phyloP scores from a whole-genome alignment of 768 basidiomycete species.

The Crepidotus variabilis region DNA sequence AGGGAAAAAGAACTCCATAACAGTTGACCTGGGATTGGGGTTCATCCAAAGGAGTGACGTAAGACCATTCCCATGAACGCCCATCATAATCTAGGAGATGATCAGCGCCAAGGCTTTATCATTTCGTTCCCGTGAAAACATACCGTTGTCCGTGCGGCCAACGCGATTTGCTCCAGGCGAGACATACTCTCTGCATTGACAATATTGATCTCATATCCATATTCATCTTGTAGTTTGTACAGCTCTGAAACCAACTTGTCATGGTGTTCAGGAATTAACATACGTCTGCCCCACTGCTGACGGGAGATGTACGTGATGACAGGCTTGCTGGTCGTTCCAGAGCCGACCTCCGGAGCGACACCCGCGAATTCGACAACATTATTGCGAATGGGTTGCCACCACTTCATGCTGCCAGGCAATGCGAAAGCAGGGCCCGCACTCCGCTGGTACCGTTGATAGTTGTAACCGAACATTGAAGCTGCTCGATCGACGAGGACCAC shows the following conservation, averaged over 20 bases:
- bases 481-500: slow-evolving; percentile 85
- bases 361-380: slow-evolving; percentile 74
- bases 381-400: slow-evolving; percentile 81
- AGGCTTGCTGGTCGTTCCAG: slow-evolving; percentile 48
- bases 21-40: slow-evolving; percentile 73
- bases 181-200: slow-evolving; percentile 82
- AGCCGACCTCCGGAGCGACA: slow-evolving; percentile 37
- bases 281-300: slow-evolving; percentile 85
- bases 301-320: slow-evolving; percentile 94
- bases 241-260: slow-evolving; percentile 75
- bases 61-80: slow-evolving; percentile 90
- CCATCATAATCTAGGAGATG: slow-evolving; percentile 77
- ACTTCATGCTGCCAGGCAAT: slow-evolving; percentile 70
- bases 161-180: slow-evolving; percentile 71
- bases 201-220: slow-evolving; percentile 87
- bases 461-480: slow-evolving; percentile 70
- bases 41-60: slow-evolving; percentile 93
- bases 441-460: slow-evolving; percentile 68
- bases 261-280: slow-evolving; percentile 74
- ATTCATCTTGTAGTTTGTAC: slow-evolving; percentile 57
- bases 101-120: neutral
- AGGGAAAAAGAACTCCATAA: slow-evolving; percentile 90
- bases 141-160: slow-evolving; percentile 86
- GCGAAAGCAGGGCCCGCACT: slow-evolving; percentile 73
- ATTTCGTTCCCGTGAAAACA: slow-evolving; percentile 17